A percentile compares a stretch with the other conserved stretches of the same genome.
Conservation (phyloP, 176 grass and related monocot species). For the Triticum urartu region DNA sequence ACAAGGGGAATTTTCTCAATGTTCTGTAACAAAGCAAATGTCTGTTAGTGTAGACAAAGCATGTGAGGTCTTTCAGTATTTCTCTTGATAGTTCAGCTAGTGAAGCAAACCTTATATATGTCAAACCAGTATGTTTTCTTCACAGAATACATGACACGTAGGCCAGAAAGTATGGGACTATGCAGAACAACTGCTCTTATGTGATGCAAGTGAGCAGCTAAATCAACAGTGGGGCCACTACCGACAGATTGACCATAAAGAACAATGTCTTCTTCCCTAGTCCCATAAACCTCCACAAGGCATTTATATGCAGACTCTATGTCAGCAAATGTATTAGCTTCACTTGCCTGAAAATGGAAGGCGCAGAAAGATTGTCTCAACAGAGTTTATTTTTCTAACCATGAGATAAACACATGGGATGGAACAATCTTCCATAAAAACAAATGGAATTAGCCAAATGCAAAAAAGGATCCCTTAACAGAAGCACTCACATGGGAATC, state of each 20-base stretch:
- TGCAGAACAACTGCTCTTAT: slow-evolving; percentile 83
- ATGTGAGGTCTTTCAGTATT: background rate
- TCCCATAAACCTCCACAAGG: slow-evolving; percentile 70
- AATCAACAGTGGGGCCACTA: slow-evolving; percentile 82
- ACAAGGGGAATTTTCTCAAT: slow-evolving; percentile 81
- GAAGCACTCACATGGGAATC: background rate
- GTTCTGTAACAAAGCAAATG: slow-evolving; percentile 61
- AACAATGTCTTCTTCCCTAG: slow-evolving; percentile 74
- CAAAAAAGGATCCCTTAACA: slow-evolving; percentile 6
- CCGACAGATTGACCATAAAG: slow-evolving; percentile 92
- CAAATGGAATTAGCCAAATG: background rate
- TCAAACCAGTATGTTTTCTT: slow-evolving; percentile 97
- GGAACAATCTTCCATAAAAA: background rate
- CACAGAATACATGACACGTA: slow-evolving; percentile 88
- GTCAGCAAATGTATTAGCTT: slow-evolving; percentile 84
- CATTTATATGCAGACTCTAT: slow-evolving; percentile 89
- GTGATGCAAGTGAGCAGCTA: slow-evolving; percentile 55
- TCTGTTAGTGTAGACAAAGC: slow-evolving; percentile 11
- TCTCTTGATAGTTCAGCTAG: background rate
- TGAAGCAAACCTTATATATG: slow-evolving; percentile 81
- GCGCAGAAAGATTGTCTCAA: background rate
- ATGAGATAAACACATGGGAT: background rate
- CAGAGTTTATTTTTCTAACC: background rate
- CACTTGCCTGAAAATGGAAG: slow-evolving; percentile 60
- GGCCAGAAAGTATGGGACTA: slow-evolving; percentile 80